Evolutionary conservation across 2,329 filamentous ascomycete species (phyloP), one percentile per base, ranked within the genome.

Genomic region (Phaeosphaeriaceae sp.): DNA sequence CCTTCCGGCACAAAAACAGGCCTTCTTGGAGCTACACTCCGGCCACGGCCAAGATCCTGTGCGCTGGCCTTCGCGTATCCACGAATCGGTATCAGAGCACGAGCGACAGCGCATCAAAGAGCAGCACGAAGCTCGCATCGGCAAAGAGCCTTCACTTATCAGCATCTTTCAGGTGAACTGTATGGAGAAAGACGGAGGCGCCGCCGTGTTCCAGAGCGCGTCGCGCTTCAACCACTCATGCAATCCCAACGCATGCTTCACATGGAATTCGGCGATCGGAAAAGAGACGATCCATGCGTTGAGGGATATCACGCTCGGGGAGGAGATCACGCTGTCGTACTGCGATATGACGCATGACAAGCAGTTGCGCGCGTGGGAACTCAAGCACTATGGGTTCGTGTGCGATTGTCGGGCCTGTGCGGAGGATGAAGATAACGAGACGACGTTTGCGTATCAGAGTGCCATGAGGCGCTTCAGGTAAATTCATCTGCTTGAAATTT

Each of bases 221-320:
- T 67, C 76, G 5, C 76, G 78, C 27, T 75, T 80, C 70, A 81
- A 80, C 54, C 79, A 81, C 63, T 69, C 65, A 19, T 81, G 79
- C 66, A 73, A 67, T 27, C 77, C 79, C 1, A 81, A 80, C 52
- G 74, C 78, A 1, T 66, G 63, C 55, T 80, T 76, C 50, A 62
- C 57, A 19, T 78, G 75, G 77, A 78, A 78, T 55, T 47, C 51
- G 1, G 50, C 54, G 6, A 69, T 74, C 13, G 51, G 61, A 4
- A 69, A 65, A 48, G 67, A 75, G 50, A 75, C 73, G 1, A 69
- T 79, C 17, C 75, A 79, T 40, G 63, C 72, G 1, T 75, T 75
- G 50, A 65, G 67, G 5, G 70, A 76, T 24, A 71, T 81, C 27
- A 46, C 55, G 6, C 59, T 57, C 1, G 78, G 75, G 7, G 76